Base-by-base conservation (phyloP, 306 rosid genomes). In the Dalbergia oliveri region DNA sequence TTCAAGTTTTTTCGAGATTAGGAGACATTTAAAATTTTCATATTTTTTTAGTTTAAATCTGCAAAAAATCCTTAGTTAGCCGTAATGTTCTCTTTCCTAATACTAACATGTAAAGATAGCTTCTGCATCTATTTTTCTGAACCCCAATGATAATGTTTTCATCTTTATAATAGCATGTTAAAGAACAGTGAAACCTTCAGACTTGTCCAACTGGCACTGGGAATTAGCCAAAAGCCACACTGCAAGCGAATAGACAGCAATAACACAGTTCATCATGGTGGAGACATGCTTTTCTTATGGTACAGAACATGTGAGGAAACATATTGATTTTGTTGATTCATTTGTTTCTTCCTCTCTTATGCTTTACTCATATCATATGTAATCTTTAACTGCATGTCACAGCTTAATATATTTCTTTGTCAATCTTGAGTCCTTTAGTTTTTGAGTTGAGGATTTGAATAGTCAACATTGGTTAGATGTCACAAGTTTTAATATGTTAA, bases 201-300 rank as follows among this genome's bases (percentile, higher is more conserved):
- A 16, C 6, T 8, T 37, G 49, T 41, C 50, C 49, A 62, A 37
- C 39, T 23, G 60, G 64, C 39, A 72, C 16, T 6, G n/a, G 4
- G 16, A 43, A 6, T 54, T n/a, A 54, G 33, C 49, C 59, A 53
- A 56, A 72, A 43, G 59, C 26, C 56, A 56, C 58, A 72, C 54
- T 37, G 41, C 49, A 77, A 54, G 19, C 57, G 49, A 71, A 82
- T 58, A 74, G 63, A 53, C 75, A 4, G 56, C 64, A 62, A 77
- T 70, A 77, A 81, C 70, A 34, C 64, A 84, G 87, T 84, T 82
- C 69, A 81, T 88, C 89, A 81, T 77, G 83, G 81, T 85, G 86
- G 88, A 34, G 75, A 90, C 94, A 90, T 64, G 73, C 77, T 78
- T 71, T 77, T 65, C 0, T 1, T 31, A 39, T 44, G 70, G 49